Base-by-base conservation (phyloP, 495 filamentous ascomycete species). In the Platismatia glauca region DNA sequence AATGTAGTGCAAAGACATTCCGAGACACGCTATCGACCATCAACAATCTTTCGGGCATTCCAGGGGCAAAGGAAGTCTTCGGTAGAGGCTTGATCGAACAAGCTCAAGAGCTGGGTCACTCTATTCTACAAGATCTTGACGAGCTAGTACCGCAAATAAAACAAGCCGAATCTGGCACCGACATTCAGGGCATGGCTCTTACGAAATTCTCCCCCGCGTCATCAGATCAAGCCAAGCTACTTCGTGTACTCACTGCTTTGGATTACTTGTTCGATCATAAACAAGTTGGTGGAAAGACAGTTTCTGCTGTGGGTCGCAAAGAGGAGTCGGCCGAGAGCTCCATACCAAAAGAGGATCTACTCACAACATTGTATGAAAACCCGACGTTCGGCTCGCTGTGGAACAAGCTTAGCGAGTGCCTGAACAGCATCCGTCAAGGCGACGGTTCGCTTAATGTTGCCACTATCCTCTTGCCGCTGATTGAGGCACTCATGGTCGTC, bases 401-500 rank as follows among this genome's bases (percentile, higher is more conserved):
- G 94, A 86, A 84, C 62, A 95, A 90, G 73, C 81, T 99, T n/a
- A 94, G 93, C 70, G 87, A 90, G 44, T 97, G 95, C 73, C 75
- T 99, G 61, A 85, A 81, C 57, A 86, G 90, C 24, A 96, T 97
- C 63, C 87, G 89, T 33, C 86, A 91, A 71, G 88, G 92, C 58
- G 90, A 95, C 70, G 93, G 93, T 72, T 89, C 96, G 86, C 81
- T 97, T 65, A 97, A 97, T 69, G 89, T 97, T 58, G 94, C 94
- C 44, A 96, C 91, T 13, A 96, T 97, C 64, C 83, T 99, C 33
- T 79, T 97, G 37, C 95, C 94, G 31, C 76, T 97, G 37, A 95
- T 97, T 59, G 94, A 99, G 72, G 88, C 90, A 31, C 78, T 99
- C 66, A 97, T 99, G 95, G 95, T 99, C 58, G 92, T 97, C 41